These are phyloP conservation scores for Penicillium steckii DNA, from an alignment of 495 filamentous ascomycete species.

Conservation along the genomic window DNA sequence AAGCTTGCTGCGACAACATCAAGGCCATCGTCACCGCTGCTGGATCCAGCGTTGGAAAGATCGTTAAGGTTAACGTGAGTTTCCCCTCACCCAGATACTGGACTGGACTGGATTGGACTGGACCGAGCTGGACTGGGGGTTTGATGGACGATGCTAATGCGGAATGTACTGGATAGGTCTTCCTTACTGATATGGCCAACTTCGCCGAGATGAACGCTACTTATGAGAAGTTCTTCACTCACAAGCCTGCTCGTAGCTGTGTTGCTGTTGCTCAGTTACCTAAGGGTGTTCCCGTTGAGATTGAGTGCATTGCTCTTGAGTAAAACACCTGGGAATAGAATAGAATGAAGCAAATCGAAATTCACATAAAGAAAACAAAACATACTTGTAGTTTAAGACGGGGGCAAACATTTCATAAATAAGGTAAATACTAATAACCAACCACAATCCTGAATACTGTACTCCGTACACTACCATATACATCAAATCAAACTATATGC, in stretches of 20 bases:
- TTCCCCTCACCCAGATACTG: slow-evolving; percentile 40
- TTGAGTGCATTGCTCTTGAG: slow-evolving; percentile 77
- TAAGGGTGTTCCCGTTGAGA: slow-evolving; percentile 88
- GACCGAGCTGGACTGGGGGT: not conserved
- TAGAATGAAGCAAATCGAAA: not conserved
- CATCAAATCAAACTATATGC: slow-evolving; percentile 62
- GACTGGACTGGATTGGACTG: not conserved
- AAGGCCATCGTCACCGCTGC: slow-evolving; percentile 73
- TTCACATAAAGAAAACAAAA: not conserved
- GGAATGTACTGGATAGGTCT: slow-evolving; percentile 54
- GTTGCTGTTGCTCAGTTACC: slow-evolving; percentile 88
- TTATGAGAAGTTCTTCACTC: slow-evolving; percentile 83
- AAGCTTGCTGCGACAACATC: slow-evolving; percentile 73
- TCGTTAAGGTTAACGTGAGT: slow-evolving; percentile 69
- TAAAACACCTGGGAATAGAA: slow-evolving; percentile 13
- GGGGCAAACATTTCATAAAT: not conserved
- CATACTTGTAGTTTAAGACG: not conserved
- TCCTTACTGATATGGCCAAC: slow-evolving; percentile 81
- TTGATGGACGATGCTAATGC: not conserved
- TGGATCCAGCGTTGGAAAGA: slow-evolving; percentile 68
- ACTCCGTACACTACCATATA: too few species aligned
- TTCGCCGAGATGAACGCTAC: slow-evolving; percentile 85
- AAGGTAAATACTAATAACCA: too few species aligned
- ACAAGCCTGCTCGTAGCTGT: slow-evolving; percentile 91
- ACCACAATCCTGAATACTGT: too few species aligned